Base-by-base conservation (phyloP, 1,139 yeast genomes). In the Neolecta irregularis region DNA sequence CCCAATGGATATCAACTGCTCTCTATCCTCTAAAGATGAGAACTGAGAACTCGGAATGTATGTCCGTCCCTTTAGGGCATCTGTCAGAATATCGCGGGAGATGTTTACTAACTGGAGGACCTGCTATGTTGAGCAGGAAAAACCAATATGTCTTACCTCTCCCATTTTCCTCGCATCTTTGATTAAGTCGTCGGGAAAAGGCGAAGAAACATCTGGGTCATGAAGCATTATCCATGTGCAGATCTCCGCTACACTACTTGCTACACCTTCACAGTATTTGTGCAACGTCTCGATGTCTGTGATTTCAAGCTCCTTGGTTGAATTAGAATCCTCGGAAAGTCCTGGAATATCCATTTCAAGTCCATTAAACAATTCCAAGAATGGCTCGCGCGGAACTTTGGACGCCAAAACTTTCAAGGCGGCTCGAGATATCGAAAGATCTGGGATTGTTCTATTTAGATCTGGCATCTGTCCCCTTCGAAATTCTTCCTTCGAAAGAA, bases 161-260 rank as follows among this genome's bases (percentile, higher is more conserved):
- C 38, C 38, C 38, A 36, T 36, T 6, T 36, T 33, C 1, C 38
- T 32, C 9, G 35, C 38, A 5, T 33, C 24, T 4, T 8, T 8
- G 5, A n/a, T n/a, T n/a, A n/a, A n/a, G n/a, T n/a, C n/a, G n/a
- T n/a, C n/a, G n/a, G n/a, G n/a, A n/a, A n/a, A n/a, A n/a, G n/a
- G n/a, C n/a, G n/a, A n/a, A n/a, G n/a, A n/a, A n/a, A n/a, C 24
- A 11, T 22, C 11, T n/a, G 24, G 9, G 24, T 22, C 3, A 3
- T n/a, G 24, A n/a, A 22, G 24, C 17, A 36, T 30, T 16, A 36
- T 20, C 20, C 22, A 36, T 13, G 32, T 18, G 21, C 38, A 36
- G 31, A 36, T 26, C 20, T 36, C 38, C 9, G 38, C 38, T n/a
- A 36, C 38, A 19, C 35, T 36, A 15, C 31, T 23, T 6, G 38